Base-by-base conservation (phyloP, 257 asterid species). In the Striga asiatica region DNA sequence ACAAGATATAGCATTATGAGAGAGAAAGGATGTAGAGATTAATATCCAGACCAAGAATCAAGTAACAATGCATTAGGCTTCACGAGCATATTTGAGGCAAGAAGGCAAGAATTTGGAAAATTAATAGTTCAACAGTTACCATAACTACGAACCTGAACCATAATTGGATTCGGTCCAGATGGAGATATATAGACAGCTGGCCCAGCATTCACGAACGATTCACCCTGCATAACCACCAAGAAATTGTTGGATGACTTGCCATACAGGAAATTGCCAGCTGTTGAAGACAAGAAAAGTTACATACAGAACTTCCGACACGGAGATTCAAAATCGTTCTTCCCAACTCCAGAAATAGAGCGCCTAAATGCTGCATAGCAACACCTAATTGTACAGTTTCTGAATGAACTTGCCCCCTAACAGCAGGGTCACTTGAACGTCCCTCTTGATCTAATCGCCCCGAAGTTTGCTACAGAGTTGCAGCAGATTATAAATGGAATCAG, bases 101-200 rank as follows among this genome's bases (percentile, higher is more conserved):
- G 6, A 37, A 58, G 2, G 56, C 42, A 39, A 37, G 47, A 25
- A 21, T 8, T 45, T 5, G 23, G 50, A 56, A 38, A 27, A 4
- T 25, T 23, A n/a, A n/a, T 5, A 51, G 34, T 37, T 58, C 10
- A 27, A 49, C 22, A 35, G 22, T 34, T 31, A 24, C 43, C 61
- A 25, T 23, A 46, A 37, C 38, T 37, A 71, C 80, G 67, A 49
- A 91, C 99, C 99, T 92, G 99, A 70, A 76, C 99, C 99, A 92
- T 92, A 28, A 92, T 81, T 4, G 97, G 99, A 68, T 92, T 84
- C 27, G 99, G 99, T 54, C 99, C 99, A 2, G 89, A 71, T 24
- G 97, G 84, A 67, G 97, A 84, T 43, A 92, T 75, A 60, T 92
- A 92, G 47, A 92, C 97, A 21, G 99, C 91, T 50, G 99, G 99